Base-by-base conservation (phyloP, 2,329 filamentous ascomycete genomes). In the Orbilia blumenaviensis region DNA sequence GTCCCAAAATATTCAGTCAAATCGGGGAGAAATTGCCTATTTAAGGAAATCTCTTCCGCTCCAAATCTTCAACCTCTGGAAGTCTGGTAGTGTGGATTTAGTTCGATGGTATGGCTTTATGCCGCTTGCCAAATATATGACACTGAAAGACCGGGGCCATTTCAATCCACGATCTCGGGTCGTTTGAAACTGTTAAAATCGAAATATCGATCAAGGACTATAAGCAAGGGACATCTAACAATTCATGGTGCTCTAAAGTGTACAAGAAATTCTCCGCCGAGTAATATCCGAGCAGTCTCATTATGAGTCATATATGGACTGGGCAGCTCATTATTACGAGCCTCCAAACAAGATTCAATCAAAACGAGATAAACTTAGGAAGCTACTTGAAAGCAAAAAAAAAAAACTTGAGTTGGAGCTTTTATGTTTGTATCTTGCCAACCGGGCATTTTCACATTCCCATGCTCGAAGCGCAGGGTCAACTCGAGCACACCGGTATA, bases 391-490 rank as follows among this genome's bases (percentile, higher is more conserved):
- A n/a, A n/a, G n/a, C n/a, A n/a, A n/a, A 23, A 18, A 21, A 32
- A 2, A 44, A 16, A 41, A 12, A 1, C 60, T 32, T 5, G 38
- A 36, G 10, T 8, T 64, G 2, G 61, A 64, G 14, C 61, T 64
- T 64, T 64, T 14, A 64, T 64, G 61, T 42, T 64, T 16, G 61
- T 44, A 5, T 48, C 34, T 5, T 64, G 52, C 14, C 61, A 64
- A 21, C 61, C 61, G 18, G 61, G 52, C 12, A 41, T 29, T 25
- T 64, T 64, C 10, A 52, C 29, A 8, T 64, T 64, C 9, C 61
- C 61, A 2, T 48, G 44, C 6, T 41, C 29, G 9, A 42, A 36
- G 14, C 32, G 12, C 1, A 18, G 3, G 3, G 3, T 64, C 10
- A 18, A 29, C 21, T 10, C 32, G 14, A 18, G 23, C 2, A n/a